Evolutionary conservation across 108 stramenopile species (phyloP), one percentile per base, ranked within the genome.

Genomic region (Nitzschia sp.): DNA sequence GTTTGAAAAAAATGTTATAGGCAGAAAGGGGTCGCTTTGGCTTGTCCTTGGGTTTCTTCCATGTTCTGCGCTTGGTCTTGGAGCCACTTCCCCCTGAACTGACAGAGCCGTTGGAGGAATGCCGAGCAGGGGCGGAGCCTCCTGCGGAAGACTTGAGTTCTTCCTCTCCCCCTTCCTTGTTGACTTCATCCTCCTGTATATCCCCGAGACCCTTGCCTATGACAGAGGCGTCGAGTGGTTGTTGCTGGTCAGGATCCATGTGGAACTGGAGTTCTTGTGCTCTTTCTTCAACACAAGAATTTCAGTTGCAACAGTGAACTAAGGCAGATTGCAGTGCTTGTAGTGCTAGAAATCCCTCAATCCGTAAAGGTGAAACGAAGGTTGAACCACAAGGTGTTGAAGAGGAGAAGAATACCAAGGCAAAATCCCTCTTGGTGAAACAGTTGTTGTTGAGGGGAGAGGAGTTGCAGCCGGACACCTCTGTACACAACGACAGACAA

Each of bases 1-100:
- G 75, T 63, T 76, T 76, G 69, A 76, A 76, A 63, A 76, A 76
- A 37, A 76, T 69, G 43, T 76, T 76, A 56, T 76, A 76, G 48
- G 75, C 75, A 51, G 63, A 65, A 10, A 76, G 50, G 12, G 75
- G 75, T 2, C 75, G 75, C 42, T 76, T 76, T 12, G 75, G 75
- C 54, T 76, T 76, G 63, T 76, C 75, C 41, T 76, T 76, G 10
- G 63, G 75, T 38, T 76, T 76, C 29, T 76, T 76, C 74, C 74
- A 75, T 10, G 74, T 63, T 19, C 74, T 59, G 17, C 74, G 65
- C 19, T 68, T 67, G 41, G 26, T 26, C 51, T 46, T 34, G 29
- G 48, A 42, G 14, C 68, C 57, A 58, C 57, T 69, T 8, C 26
- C 48, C 14, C 25, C 19, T n/a, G 68, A 59, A 22, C 57, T 55